Evolutionary conservation across 331 rosid species (phyloP), one percentile per base, ranked within the genome.

Genomic region (Malus hybrid): DNA sequence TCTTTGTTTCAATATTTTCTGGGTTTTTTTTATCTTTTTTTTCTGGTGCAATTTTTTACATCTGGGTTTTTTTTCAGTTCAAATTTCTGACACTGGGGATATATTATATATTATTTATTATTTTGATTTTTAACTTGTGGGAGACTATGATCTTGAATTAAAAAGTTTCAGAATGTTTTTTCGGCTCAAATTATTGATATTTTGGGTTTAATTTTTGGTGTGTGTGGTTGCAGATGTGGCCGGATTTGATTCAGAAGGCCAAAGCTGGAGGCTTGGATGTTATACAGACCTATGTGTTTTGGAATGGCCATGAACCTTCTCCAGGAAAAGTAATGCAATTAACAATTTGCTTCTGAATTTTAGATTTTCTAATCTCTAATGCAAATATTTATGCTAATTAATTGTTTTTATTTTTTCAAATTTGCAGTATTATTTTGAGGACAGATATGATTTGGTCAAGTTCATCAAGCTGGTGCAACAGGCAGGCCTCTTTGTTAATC

Each of bases 181-280:
- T 46, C 3, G 8, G 27, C 14, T 65, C 44, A 55, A 79, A 7
- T 7, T 66, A 39, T 55, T 29, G 7, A 67, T 31, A 59, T 33
- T 69, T 13, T 73, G 36, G 32, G 74, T 66, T 70, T 27, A 27
- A 29, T 28, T 13, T 60, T 6, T 57, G 62, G 19, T 71, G 15
- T 69, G 19, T 12, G 74, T 81, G 79, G 46, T 28, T 85, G 52
- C 73, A 94, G 99, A 95, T 95, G 97, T 95, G 97, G 99, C 96
- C 97, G 14, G 96, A 83, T 66, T 91, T 95, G 57, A 83, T 95
- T 69, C 96, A 90, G 84, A 92, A 95, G 83, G 97, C 97, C 28
- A 95, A 95, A 92, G 93, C 84, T 32, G 99, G 99, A 85, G 97
- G 99, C n/a, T 69, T 95, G 79, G 99, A 95, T 83, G 99, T 95